Base-by-base conservation (phyloP, 495 filamentous ascomycete genomes). In the Hapsidospora chrysogenum region DNA sequence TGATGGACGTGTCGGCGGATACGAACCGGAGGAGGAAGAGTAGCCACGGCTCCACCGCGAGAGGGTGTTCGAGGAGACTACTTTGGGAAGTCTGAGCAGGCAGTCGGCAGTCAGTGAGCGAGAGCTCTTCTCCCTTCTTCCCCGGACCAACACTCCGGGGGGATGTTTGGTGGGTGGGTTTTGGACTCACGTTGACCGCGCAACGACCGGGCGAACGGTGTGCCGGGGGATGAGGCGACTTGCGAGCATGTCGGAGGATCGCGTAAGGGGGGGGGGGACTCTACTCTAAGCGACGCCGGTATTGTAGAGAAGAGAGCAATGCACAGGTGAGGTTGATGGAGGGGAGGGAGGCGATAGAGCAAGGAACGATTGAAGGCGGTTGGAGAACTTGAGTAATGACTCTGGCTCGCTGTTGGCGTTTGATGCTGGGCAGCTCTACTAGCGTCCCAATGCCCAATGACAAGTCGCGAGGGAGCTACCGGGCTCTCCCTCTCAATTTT, bases 221-320 rank as follows among this genome's bases (percentile, higher is more conserved):
- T 70, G 60, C 62, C 74, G 67, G 45, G 76, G 73, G 58, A 84
- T 56, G 51, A 80, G 60, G 58, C 73, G 61, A 42, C 58, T 71
- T 40, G 78, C 69, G 57, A 85, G 72, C 82, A 89, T 87, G 43
- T 26, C 29, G 29, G 29, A 6, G 23, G 6, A 11, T 26, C 6
- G 6, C 11, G 23, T 6, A 6, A 11, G 23, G 6, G 23, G 6
- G 23, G 6, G 6, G 6, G 23, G 23, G 6, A 26, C 6, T 11
- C 23, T 26, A n/a, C n/a, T n/a, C n/a, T n/a, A n/a, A n/a, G 23
- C 23, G 23, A 26, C 23, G 23, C 23, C 23, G 23, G 11, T 6
- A 26, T 6, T 6, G 23, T 6, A 26, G 23, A 11, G 23, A 26
- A 26, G 6, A 11, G 23, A 26, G 23, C 11, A 11, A 26, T 26